Base-by-base conservation (phyloP, 306 rosid species). In the Mimosa pudica region DNA sequence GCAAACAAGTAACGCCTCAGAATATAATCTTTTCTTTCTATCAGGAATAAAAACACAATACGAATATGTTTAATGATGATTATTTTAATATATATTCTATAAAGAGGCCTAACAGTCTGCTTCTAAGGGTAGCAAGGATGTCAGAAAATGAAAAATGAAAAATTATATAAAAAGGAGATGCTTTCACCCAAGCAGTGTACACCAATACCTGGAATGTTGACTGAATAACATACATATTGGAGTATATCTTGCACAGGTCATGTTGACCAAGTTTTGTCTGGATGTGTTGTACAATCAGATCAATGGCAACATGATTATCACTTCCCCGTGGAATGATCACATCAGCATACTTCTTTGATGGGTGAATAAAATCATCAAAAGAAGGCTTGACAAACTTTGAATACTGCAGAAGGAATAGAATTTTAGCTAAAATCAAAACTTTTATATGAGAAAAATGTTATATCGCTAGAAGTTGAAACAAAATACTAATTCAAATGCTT, bases 311-410 rank as follows among this genome's bases (percentile, higher is more conserved):
- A 79, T 91, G 99, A 86, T 95, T 95, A 81, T 93, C 99, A 64
- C 98, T 97, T 68, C 99, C 99, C 18, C 97, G 91, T 48, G 99
- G 97, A 84, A 95, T 93, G 85, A 95, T 95, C 80, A 95, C 99
- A 83, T 95, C 99, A 65, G 99, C 99, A 77, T 91, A 95, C 93
- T 95, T 95, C 89, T 95, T 95, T 62, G 99, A 93, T 52, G 99
- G 99, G 42, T 86, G 92, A 84, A 95, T 88, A 84, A 95, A 95
- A 85, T 95, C 99, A 85, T 95, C 99, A 86, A 95, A 95, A 75
- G 99, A 98, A 85, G 99, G 99, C 84, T 92, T 95, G 76, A 95
- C 99, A 86, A 95, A 91, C 87, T 95, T 95, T 14, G 99, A 98
- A 88, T 95, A 95, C 99, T 95, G 87, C 87, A 88, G 32, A n/a